phyloP scores from a whole-genome alignment of 345 rosid species.

The Ceriops decandra region DNA sequence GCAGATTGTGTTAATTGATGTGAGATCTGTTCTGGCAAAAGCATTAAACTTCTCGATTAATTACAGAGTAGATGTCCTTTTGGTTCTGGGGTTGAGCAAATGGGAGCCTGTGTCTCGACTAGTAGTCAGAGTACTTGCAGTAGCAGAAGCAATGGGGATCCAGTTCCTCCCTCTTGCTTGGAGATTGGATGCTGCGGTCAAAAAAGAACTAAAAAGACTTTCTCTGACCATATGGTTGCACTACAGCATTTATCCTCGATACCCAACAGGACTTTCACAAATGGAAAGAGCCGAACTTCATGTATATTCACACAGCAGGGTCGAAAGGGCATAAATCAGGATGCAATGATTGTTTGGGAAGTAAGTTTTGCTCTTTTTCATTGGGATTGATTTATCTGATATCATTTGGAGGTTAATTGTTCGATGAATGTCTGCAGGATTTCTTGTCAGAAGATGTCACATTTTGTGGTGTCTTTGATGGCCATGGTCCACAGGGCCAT shows the following conservation, averaged over 20 bases:
- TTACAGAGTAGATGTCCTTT: slow-evolving; percentile 21
- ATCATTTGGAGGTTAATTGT: slow-evolving; percentile 15
- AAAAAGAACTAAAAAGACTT: slow-evolving; percentile 64
- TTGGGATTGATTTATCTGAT: slow-evolving; percentile 16
- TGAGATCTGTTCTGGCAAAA: slow-evolving; percentile 41
- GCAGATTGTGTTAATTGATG: slow-evolving; percentile 24
- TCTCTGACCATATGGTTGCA: slow-evolving; percentile 56
- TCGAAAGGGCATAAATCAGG: slow-evolving; percentile 95
- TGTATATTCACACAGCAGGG: slow-evolving; percentile 98
- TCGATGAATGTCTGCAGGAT: slow-evolving; percentile 48
- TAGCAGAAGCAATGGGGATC: slow-evolving; percentile 70
- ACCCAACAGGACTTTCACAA: slow-evolving; percentile 68
- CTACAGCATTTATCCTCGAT: slow-evolving; percentile 64
- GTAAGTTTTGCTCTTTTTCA: slow-evolving; percentile 45
- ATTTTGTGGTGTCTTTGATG: slow-evolving; percentile 95
- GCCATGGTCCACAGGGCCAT: slow-evolving; percentile 99
- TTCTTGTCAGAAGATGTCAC: slow-evolving; percentile 84
- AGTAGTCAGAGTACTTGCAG: slow-evolving; percentile 81
- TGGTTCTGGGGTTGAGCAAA: slow-evolving; percentile 44
- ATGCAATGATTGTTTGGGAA: slow-evolving; percentile 99
- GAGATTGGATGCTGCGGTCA: slow-evolving; percentile 63
- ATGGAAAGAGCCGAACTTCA: slow-evolving; percentile 79
- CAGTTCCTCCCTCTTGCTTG: slow-evolving; percentile 46
- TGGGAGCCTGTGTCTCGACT: slow-evolving; percentile 93
- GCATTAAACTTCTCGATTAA: slow-evolving; percentile 24